Evolutionary conservation across 768 basidiomycete genomes (phyloP).

Genomic region (Neoboletus brunneissimus): DNA sequence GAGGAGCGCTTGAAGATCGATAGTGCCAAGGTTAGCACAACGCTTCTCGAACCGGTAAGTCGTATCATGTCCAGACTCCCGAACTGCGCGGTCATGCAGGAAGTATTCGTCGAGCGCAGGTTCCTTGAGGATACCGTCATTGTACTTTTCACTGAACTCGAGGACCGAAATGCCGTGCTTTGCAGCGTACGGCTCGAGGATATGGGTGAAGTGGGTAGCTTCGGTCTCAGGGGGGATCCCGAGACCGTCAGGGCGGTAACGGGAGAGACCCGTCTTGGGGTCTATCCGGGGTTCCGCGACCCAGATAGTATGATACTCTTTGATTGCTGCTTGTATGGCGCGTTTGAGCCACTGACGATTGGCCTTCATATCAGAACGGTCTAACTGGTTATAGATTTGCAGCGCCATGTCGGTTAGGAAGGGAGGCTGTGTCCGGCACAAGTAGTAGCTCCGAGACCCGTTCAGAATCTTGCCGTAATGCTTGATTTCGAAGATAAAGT

Average conservation of each 20-base stretch:
- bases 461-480: slow-evolving; percentile 97
- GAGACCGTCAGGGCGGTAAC: slow-evolving; percentile 89
- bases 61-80: slow-evolving; percentile 95
- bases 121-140: slow-evolving; percentile 76
- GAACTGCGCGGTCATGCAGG: slow-evolving; percentile 92
- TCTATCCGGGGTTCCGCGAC: slow-evolving; percentile 93
- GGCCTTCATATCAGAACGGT: slow-evolving; percentile 68
- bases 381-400: slow-evolving; percentile 95
- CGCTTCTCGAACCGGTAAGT: slow-evolving; percentile 97
- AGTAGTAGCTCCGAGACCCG: slow-evolving; percentile 92
- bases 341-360: slow-evolving; percentile 93
- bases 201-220: slow-evolving; percentile 96
- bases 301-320: slow-evolving; percentile 99
- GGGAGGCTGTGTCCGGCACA: slow-evolving; percentile 94
- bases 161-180: slow-evolving; percentile 91
- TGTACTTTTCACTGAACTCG: slow-evolving; percentile 97
- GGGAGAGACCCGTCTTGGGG: slow-evolving; percentile 88
- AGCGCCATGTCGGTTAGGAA: slow-evolving; percentile 99
- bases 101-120: slow-evolving; percentile 96
- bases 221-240: slow-evolving; percentile 99
- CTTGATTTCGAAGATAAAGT: slow-evolving; percentile 98
- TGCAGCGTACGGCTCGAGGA: slow-evolving; percentile 90
- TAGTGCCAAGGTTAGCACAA: slow-evolving; percentile 94
- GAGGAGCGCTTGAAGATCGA: slow-evolving; percentile 91
- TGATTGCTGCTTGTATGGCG: slow-evolving; percentile 96